Base-by-base conservation (phyloP, 495 filamentous ascomycete genomes). In the Opeltia flavorubescens region DNA sequence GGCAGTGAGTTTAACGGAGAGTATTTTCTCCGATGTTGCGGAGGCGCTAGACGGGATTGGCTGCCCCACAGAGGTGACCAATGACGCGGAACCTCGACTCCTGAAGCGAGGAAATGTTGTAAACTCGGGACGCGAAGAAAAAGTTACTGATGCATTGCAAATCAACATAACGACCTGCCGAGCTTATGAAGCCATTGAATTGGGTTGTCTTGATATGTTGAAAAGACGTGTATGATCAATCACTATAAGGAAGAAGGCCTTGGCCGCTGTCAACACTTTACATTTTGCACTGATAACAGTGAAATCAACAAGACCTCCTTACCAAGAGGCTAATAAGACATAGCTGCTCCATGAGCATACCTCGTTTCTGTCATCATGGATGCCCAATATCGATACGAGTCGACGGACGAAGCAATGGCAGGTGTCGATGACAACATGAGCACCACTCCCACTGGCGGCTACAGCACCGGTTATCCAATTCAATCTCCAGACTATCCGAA, bases 401-500 rank as follows among this genome's bases (percentile, higher is more conserved):
- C 48, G 29, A 59, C 49, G 43, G 62, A 66, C 38, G 49, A 62
- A 17, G 58, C 60, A 42, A 62, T 66, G 49, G 53, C 57, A 2
- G 53, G 59, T 5, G 55, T 58, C n/a, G 66, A 71, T 5, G 66
- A 66, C 13, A 57, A 53, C 15, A 51, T 50, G 47, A 56, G 55
- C 44, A 55, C 58, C 13, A 55, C 52, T 11, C 55, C 55, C 13
- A 58, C 54, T 23, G 53, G 52, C 20, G 52, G 42, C 26, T 58
- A 61, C 43, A 55, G 47, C 38, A 54, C 50, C 28, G 57, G 50
- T 28, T 56, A 60, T 36, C 66, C 64, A 46, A 60, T 65, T 46
- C 68, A 61, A 39, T 58, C 70, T 24, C 53, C 63, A 33, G 68
- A 70, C 29, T 69, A 69, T 47, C 58, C 65, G 44, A 60, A 64